Evolutionary conservation across 163 green algal genomes (phyloP).

Genomic region (Volvox carteri): DNA sequence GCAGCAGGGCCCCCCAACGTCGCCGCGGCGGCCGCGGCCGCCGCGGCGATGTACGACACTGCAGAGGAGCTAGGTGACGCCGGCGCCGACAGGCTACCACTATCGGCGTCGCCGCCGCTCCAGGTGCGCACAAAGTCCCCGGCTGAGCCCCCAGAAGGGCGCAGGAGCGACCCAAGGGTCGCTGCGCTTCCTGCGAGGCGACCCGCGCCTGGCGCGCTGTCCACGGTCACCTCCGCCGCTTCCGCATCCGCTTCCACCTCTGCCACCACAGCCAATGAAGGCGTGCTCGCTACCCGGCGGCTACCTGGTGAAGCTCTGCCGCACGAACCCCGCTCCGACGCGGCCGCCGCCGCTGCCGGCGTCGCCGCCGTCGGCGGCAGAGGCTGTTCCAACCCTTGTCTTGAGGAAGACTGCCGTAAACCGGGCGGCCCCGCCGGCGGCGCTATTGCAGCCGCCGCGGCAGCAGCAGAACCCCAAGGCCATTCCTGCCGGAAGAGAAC

Average conservation of each 20-base stretch:
- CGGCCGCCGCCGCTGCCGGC: neutral
- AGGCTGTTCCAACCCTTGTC: neutral
- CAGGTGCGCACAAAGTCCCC: neutral
- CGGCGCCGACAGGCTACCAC: neutral
- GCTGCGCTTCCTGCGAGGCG: neutral
- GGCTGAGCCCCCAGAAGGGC: neutral
- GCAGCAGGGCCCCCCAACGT: neutral
- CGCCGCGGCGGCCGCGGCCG: neutral
- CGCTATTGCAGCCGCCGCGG: no score
- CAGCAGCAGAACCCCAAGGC: neutral
- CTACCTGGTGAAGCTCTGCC: neutral
- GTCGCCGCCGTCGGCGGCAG: neutral
- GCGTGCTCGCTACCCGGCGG: constrained; percentile 21
- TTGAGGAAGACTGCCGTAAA: neutral
- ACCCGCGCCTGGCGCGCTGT: neutral
- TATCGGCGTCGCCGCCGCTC: neutral
- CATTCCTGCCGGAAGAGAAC: constrained; percentile 40
- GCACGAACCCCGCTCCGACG: neutral
- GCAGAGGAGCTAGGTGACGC: neutral
- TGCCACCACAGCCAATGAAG: neutral
- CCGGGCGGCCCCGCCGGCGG: neutral
- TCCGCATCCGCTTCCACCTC: neutral
- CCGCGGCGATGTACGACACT: neutral
- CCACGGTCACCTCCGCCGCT: neutral
- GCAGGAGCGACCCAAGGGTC: neutral